Conservation (phyloP, 1,284 basidiomycete genomes). For the Heliocybe sulcata region DNA sequence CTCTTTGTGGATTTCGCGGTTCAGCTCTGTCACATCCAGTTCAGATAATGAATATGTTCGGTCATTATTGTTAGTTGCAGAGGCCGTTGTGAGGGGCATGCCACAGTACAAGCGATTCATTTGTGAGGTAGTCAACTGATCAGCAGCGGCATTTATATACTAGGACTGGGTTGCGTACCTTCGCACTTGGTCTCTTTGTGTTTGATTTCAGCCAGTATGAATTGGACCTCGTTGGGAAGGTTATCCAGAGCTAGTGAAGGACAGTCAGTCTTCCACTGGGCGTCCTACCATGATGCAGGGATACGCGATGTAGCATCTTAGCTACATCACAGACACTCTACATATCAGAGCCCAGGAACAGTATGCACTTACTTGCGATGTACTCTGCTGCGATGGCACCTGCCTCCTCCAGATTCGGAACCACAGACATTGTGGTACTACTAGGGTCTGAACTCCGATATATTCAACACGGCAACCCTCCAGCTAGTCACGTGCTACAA, state of each 20-base stretch:
- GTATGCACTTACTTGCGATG: conserved; percentile 52
- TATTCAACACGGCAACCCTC: background rate
- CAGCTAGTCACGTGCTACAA: no score
- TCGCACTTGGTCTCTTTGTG: conserved; percentile 46
- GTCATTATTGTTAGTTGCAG: no score
- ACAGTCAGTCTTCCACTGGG: no score
- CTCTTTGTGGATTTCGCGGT: conserved; percentile 47
- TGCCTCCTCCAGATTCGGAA: conserved; percentile 55
- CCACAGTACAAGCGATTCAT: no score
- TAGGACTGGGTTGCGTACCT: conserved; percentile 27
- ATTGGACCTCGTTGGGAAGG: conserved; percentile 65
- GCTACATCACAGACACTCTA: conserved; percentile 3
- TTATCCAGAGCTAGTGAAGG: conserved; percentile 60
- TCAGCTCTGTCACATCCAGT: conserved; percentile 31
- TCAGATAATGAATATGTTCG: no score
- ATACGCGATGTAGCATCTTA: conserved; percentile 6
- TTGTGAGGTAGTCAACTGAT: no score
- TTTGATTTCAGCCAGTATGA: conserved; percentile 66
- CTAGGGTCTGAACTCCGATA: background rate
- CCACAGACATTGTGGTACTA: background rate
- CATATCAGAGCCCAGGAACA: conserved; percentile 1
- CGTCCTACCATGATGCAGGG: no score
- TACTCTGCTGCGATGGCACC: conserved; percentile 64
- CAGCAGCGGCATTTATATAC: no score
- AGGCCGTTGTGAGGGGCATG: no score